Percentiles rank a stretch among this genome's conserved stretches.
phyloP scores from a whole-genome alignment of 495 filamentous ascomycete genomes.

The Aspergillus bertholletiae region DNA sequence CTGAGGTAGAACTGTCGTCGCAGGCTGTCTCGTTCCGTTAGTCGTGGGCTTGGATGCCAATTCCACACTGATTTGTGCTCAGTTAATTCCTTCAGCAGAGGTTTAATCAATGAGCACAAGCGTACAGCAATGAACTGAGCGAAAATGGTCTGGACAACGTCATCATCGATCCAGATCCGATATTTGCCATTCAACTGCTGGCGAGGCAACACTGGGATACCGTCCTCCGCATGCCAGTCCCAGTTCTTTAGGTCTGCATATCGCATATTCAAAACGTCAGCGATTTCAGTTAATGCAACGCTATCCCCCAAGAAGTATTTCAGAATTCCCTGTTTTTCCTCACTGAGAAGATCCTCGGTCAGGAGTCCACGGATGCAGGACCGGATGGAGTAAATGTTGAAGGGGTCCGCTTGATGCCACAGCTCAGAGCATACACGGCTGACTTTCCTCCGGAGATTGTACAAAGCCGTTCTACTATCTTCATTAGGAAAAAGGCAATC shows the following conservation, averaged over 20 bases:
- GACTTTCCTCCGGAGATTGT: constrained; percentile 20
- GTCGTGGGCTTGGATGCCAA: constrained; percentile 21
- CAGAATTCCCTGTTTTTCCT: constrained; percentile 50
- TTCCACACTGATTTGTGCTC: constrained; percentile 39
- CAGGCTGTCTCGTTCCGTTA: constrained; percentile 13
- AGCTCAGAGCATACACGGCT: background rate
- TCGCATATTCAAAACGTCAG: constrained; percentile 60
- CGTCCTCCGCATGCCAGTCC: constrained; percentile 47
- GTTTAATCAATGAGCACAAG: constrained; percentile 50
- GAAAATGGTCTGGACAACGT: constrained; percentile 59
- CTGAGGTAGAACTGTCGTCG: constrained; percentile 28
- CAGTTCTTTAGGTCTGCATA: constrained; percentile 50
- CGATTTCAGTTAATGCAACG: constrained; percentile 49
- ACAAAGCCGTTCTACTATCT: constrained; percentile 20
- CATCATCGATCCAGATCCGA: constrained; percentile 57
- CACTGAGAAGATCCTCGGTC: constrained; percentile 49
- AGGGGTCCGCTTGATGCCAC: constrained; percentile 28
- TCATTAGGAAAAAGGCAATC: constrained; percentile 37
- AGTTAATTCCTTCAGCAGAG: constrained; percentile 38
- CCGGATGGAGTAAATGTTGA: constrained; percentile 29
- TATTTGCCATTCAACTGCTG: constrained; percentile 53
- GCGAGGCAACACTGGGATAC: constrained; percentile 44
- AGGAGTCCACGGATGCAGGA: constrained; percentile 48
- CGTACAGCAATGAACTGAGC: constrained; percentile 56
- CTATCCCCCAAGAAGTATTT: constrained; percentile 49